Percentiles rank a stretch among this genome's conserved stretches.
Evolutionary conservation across 139 green algal genomes (phyloP).

Genomic region (Limnomonas spitsbergensis): DNA sequence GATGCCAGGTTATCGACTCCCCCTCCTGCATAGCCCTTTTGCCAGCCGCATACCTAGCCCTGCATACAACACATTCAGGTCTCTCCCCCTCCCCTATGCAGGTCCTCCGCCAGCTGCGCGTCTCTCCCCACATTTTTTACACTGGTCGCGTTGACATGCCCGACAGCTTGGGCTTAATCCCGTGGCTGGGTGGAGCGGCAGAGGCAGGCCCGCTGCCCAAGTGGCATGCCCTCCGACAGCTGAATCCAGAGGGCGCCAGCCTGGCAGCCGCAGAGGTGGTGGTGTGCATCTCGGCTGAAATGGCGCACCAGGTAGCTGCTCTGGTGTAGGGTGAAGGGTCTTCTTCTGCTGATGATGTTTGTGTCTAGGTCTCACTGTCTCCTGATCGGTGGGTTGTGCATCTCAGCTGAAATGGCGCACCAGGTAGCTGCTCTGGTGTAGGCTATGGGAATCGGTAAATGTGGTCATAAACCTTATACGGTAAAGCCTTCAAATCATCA

Average conservation of each 20-base stretch:
- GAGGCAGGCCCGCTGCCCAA: background rate
- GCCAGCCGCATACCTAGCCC: no score
- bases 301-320: conserved; percentile 1
- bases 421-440: no score
- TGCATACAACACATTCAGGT: no score
- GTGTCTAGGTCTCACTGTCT: no score
- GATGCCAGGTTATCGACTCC: no score
- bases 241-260: background rate
- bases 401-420: background rate
- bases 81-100: no score
- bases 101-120: background rate
- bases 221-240: background rate
- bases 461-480: no score
- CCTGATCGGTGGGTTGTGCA: conserved; percentile 6
- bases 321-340: no score
- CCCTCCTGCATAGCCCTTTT: no score
- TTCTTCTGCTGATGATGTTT: background rate
- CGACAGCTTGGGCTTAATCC: background rate
- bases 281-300: conserved; percentile 7
- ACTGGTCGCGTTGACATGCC: background rate
- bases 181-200: background rate
- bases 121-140: background rate
- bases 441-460: no score
- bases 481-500: no score
- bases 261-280: background rate